Evolutionary conservation across 345 rosid genomes (phyloP), one percentile per base, ranked within the genome.

Genomic region (Limnanthes douglasii): DNA sequence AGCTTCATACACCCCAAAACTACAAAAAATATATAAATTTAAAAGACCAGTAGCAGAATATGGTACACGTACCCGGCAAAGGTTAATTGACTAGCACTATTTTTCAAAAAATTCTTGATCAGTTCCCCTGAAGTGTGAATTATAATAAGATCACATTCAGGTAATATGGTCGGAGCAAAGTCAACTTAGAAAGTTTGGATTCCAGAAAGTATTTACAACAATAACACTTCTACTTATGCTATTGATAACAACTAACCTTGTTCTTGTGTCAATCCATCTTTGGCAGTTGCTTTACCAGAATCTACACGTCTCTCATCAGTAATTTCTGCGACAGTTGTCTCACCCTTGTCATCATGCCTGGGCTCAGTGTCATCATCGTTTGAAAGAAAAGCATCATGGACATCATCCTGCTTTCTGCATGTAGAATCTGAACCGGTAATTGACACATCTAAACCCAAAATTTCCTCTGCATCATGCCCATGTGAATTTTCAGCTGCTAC

Each of bases 331-430:
- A 85, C 94, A 62, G 75, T 60, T 15, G 68, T 78, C 62, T 92
- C 99, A 51, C 99, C 99, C 57, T 92, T 96, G 34, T 96, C 99
- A 61, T 92, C 96, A 57, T 92, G 85, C 36, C 85, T 66, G 50
- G 99, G 96, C 50, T 85, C 99, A 64, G 74, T 70, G 12, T 62
- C 86, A 64, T 72, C 72, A 27, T 73, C 56, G 21, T 70, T 68
- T 8, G 86, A 72, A 9, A 72, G 35, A 34, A 65, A 22, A 24
- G 67, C 55, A 44, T 66, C 73, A 21, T 71, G 39, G 18, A 50
- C 68, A 46, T 77, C 86, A 8, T 43, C 31, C 31, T 31, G 66
- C 53, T 67, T 18, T 60, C 71, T 64, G 50, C 56, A 61, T 56
- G 59, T 43, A 32, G 70, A 46, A 61, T 71, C 75, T 40, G 76